Base-by-base conservation (phyloP, 192 early-diverging fungal genomes). In the Coemansia sp. region DNA sequence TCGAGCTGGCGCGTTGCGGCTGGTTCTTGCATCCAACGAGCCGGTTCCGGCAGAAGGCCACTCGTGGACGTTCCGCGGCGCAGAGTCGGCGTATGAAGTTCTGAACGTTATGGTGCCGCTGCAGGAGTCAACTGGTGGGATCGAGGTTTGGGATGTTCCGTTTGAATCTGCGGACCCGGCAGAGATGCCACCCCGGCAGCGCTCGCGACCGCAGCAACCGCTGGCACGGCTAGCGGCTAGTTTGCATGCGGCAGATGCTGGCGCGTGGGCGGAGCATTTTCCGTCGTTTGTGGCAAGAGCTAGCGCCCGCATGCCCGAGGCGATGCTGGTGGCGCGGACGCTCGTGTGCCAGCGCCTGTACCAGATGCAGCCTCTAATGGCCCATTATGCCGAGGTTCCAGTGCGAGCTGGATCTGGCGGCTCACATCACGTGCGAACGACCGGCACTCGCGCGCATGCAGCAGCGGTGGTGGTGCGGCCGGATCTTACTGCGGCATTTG, bases 291-390 rank as follows among this genome's bases (percentile, higher is more conserved):
- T 77, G 8, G 48, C 65, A 32, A 66, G 70, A 2, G 72, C 75
- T 19, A 59, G 69, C 9, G 32, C 36, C 29, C 65, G 74, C 22
- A 58, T 79, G 10, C 68, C 77, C 2, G 55, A 77, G 8, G 73
- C 68, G 22, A 73, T 75, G 56, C 33, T 66, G 17, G 43, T 75
- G 19, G 42, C 78, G 18, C 56, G 78, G 3, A 63, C 67, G 11
- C 42, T 68, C 15, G 78, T 76, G 17, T 71, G 72, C 51, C 72
- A 68, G 53, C 49, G 72, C 11, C 61, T 80, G 17, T 67, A 76
- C 33, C 71, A 76, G 54, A 70, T 80, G 72, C 71, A 70, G 56
- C 56, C 66, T 30, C 56, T 79, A 60, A 68, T 79, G 58, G 51
- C 50, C 40, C 70, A 79, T 48, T 79, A 79, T 26, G 58, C 77